phyloP scores from a whole-genome alignment of 257 asterid species.

The Petunia axillaris region DNA sequence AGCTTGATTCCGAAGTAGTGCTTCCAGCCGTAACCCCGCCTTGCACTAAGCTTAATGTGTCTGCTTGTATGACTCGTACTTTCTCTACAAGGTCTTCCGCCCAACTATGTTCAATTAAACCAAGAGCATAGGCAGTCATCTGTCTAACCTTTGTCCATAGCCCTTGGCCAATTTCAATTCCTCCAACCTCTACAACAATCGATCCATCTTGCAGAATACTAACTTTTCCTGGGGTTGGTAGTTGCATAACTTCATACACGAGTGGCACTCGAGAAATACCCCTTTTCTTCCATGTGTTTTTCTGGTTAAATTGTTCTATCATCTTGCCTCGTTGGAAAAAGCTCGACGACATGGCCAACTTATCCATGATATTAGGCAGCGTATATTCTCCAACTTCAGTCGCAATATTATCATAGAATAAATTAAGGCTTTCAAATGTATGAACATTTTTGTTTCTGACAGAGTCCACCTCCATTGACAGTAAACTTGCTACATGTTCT shows the following conservation, averaged over 20 bases:
- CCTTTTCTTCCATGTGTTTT: slow-evolving; percentile 56
- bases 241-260: slow-evolving; percentile 39
- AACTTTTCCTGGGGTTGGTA: slow-evolving; percentile 65
- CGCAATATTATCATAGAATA: slow-evolving; percentile 46
- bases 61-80: slow-evolving; percentile 70
- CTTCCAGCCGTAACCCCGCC: slow-evolving; percentile 75
- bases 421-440: slow-evolving; percentile 53
- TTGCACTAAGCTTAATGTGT: slow-evolving; percentile 69
- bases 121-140: slow-evolving; percentile 62
- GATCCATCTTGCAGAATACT: slow-evolving; percentile 74
- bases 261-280: slow-evolving; percentile 76
- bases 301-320: slow-evolving; percentile 48
- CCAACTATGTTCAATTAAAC: slow-evolving; percentile 53
- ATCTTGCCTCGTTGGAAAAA: slow-evolving; percentile 38
- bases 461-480: slow-evolving; percentile 54
- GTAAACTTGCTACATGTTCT: slow-evolving; percentile 60
- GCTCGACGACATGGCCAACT: slow-evolving; percentile 49
- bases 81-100: slow-evolving; percentile 55
- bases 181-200: slow-evolving; percentile 77
- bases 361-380: slow-evolving; percentile 63
- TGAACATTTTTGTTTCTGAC: slow-evolving; percentile 59
- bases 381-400: slow-evolving; percentile 54
- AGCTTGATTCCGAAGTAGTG: slow-evolving; percentile 82
- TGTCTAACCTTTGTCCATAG: slow-evolving; percentile 79
- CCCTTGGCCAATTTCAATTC: slow-evolving; percentile 84